Conservation (phyloP, 1,284 basidiomycete genomes). For the Cutaneotrichosporon dermatis region DNA sequence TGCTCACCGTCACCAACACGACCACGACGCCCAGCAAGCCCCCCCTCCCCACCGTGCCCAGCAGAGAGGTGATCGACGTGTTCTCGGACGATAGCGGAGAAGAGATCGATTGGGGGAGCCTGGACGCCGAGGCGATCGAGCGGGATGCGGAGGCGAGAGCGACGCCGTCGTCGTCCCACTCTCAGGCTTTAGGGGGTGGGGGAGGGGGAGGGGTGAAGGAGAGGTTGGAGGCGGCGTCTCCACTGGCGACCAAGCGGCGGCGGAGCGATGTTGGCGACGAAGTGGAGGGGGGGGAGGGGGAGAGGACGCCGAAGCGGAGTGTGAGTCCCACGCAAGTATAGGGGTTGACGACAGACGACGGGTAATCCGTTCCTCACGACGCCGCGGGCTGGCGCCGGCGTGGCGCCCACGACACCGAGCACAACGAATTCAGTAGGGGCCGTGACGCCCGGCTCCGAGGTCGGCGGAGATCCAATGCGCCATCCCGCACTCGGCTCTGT, state of each 20-base stretch:
- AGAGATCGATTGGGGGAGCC: constrained; percentile 36
- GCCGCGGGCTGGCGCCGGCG: neutral
- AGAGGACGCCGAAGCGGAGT: neutral
- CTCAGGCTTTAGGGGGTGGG: neutral
- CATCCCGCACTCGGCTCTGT: constrained; percentile 31
- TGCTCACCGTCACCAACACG: neutral
- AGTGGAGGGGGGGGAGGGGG: neutral
- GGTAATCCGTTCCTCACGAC: constrained; percentile 14
- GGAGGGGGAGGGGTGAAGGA: neutral
- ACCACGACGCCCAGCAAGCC: neutral
- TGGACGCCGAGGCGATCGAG: constrained; percentile 38
- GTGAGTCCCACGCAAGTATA: neutral
- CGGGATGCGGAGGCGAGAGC: constrained; percentile 22
- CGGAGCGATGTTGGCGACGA: too few species aligned
- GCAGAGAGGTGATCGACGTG: neutral
- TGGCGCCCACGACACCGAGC: neutral
- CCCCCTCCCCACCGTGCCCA: neutral
- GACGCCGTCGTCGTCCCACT: neutral
- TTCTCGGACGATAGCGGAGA: constrained; percentile 2
- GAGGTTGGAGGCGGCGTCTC: constrained; percentile 4
- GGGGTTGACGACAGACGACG: neutral
- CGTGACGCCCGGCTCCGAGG: neutral
- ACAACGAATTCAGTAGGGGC: too few species aligned
- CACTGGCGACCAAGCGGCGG: neutral
- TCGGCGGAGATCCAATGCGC: neutral